Evolutionary conservation across 2,329 filamentous ascomycete genomes (phyloP), one percentile per base, ranked within the genome.

Genomic region (Colletotrichum liaoningense): DNA sequence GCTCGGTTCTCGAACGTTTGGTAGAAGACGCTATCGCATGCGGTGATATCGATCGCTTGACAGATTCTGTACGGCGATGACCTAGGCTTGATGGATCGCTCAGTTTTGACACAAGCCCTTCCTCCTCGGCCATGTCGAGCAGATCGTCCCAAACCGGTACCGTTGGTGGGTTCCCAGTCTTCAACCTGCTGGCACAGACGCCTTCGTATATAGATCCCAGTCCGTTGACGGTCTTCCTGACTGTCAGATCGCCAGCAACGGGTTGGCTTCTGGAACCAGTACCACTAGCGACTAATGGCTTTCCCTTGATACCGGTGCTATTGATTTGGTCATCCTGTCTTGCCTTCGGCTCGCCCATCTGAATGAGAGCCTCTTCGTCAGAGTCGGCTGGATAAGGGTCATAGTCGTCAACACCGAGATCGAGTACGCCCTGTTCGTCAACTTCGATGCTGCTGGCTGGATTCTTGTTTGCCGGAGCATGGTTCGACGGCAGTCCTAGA

Each of bases 341-440:
- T 5, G 19, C 19, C 38, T 54, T 49, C 6, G 12, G 59, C 6
- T 74, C 73, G 30, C 75, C 74, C 16, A 81, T 76, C 46, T 83
- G 80, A 22, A 79, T 75, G 57, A 84, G 76, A 3, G 80, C 77
- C n/a, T 90, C 87, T 67, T 90, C 88, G 60, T 91, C 88, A 1
- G 86, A 89, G 72, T 90, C 88, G 38, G 87, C 85, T 1, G 84
- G 81, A 65, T 86, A 86, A n/a, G 84, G 77, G 7, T 85, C 84
- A 26, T 88, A 85, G n/a, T 88, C 83, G 1, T 86, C 84, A 56
- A 86, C 80, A n/a, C 85, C 82, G 33, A 83, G 77, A 67, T 84
- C 80, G 8, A 86, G 80, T 30, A 92, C 89, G 26, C 86, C 87
- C 35, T 85, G 84, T 77, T 94, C 92, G 76, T 95, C 92, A 5